Conservation (phyloP, 2,329 filamentous ascomycete species). For the Microcyclospora pomicola region DNA sequence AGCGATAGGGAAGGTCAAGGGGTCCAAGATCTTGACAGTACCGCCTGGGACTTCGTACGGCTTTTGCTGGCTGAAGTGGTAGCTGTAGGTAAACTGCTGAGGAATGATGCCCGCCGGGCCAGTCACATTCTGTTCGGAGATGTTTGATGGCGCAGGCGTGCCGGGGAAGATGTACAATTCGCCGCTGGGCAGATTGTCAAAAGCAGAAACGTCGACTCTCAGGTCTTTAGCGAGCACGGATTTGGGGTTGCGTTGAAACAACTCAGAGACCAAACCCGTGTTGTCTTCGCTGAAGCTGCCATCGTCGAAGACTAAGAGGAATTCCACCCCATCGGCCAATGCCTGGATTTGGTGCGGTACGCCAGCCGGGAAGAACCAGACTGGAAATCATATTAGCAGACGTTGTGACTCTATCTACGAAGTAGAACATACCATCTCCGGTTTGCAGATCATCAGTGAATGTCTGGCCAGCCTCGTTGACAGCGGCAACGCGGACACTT, state of each 20-base stretch:
- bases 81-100: slow-evolving; percentile 27
- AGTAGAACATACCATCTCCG: slow-evolving; percentile 4
- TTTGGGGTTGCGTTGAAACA: slow-evolving; percentile 20
- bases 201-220: slow-evolving; percentile 23
- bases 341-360: slow-evolving; percentile 17
- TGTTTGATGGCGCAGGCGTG: slow-evolving; percentile 24
- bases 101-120: slow-evolving; percentile 3
- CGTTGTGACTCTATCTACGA: not conserved
- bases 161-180: slow-evolving; percentile 32
- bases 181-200: slow-evolving; percentile 25
- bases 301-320: slow-evolving; percentile 47
- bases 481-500: slow-evolving; percentile 14
- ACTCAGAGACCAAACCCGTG: slow-evolving; percentile 41
- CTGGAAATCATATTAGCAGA: not conserved
- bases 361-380: slow-evolving; percentile 16
- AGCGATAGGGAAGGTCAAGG: slow-evolving; percentile 43
- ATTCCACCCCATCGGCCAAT: slow-evolving; percentile 42
- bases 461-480: slow-evolving; percentile 21
- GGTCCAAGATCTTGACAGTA: slow-evolving; percentile 46
- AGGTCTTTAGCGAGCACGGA: slow-evolving; percentile 31
- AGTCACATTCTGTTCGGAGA: slow-evolving; percentile 32
- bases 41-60: slow-evolving; percentile 42
- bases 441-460: slow-evolving; percentile 21
- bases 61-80: slow-evolving; percentile 34
- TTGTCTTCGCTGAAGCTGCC: slow-evolving; percentile 45